Conservation (phyloP, 371 early-diverging fungal species). For the Mortierella sp. region DNA sequence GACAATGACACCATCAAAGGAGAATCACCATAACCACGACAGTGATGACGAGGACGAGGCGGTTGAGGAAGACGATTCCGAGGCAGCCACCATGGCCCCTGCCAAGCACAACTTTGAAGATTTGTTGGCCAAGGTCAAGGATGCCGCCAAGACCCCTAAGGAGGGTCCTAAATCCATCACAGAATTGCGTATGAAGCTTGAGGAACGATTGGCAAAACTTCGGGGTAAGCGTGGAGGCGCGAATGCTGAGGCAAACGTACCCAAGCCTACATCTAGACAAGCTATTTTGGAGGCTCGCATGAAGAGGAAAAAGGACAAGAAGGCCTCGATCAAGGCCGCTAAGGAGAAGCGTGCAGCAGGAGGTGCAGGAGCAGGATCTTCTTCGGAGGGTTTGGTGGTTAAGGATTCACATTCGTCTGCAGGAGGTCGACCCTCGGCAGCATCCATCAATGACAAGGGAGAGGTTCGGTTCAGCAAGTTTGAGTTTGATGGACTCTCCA, state of each 20-base stretch:
- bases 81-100: slow-evolving; percentile 46
- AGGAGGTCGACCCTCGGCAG: slow-evolving; percentile 57
- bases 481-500: slow-evolving; percentile 67
- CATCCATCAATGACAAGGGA: slow-evolving; percentile 66
- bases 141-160: slow-evolving; percentile 46
- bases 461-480: slow-evolving; percentile 79
- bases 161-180: slow-evolving; percentile 59
- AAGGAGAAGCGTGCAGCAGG: slow-evolving; percentile 71
- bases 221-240: slow-evolving; percentile 76
- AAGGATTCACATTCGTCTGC: slow-evolving; percentile 52
- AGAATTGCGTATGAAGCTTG: slow-evolving; percentile 76
- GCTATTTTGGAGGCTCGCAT: slow-evolving; percentile 81
- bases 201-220: slow-evolving; percentile 74
- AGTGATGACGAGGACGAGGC: slow-evolving; percentile 48
- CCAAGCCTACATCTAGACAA: slow-evolving; percentile 72
- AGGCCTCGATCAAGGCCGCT: slow-evolving; percentile 73
- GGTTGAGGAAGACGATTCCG: slow-evolving; percentile 44
- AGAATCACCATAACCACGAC: slow-evolving; percentile 43
- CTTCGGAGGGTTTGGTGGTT: slow-evolving; percentile 61
- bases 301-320: slow-evolving; percentile 79
- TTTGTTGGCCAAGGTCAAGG: slow-evolving; percentile 48
- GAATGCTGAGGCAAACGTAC: slow-evolving; percentile 41
- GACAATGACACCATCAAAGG: slow-evolving; percentile 32
- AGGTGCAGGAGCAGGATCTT: slow-evolving; percentile 27
- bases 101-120: slow-evolving; percentile 50